Conservation (phyloP, 148 eudicot species). For the Selenicereus undatus region DNA sequence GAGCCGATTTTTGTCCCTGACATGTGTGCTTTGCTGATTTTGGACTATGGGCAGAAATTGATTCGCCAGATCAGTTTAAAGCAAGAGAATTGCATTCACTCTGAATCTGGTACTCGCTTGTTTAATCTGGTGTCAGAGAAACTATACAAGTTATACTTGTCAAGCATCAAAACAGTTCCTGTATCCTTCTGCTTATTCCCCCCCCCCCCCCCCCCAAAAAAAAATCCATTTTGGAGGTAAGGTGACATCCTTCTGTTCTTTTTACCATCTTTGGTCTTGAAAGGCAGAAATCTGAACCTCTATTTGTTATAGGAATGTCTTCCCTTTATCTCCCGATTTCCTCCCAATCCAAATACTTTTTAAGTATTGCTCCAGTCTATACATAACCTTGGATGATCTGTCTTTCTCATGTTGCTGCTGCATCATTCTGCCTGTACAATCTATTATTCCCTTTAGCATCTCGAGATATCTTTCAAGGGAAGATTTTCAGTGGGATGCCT, state of each 20-base stretch:
- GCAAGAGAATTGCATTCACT: conserved; percentile 50
- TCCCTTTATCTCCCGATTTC: no score
- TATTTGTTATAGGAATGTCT: no score
- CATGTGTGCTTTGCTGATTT: conserved; percentile 59
- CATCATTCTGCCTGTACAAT: not conserved
- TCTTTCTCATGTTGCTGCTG: not conserved
- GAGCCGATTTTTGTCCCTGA: conserved; percentile 57
- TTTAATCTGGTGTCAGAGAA: not conserved
- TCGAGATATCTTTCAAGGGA: not conserved
- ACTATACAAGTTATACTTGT: not conserved
- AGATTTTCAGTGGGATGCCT: not conserved
- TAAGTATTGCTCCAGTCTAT: not conserved
- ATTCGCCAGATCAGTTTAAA: conserved; percentile 66
- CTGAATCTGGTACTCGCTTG: conserved; percentile 46
- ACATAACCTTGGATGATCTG: not conserved
- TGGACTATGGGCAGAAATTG: conserved; percentile 64
- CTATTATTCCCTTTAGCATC: not conserved
- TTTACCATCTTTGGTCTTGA: no score
- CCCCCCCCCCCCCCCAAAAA: not conserved
- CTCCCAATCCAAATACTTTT: no score
- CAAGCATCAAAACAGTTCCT: not conserved
- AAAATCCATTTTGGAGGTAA: no score
- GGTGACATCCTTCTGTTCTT: no score
- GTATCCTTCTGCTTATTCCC: not conserved
- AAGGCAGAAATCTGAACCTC: no score